phyloP scores from a whole-genome alignment of 129 eudicot genomes.

The Lonicera japonica region DNA sequence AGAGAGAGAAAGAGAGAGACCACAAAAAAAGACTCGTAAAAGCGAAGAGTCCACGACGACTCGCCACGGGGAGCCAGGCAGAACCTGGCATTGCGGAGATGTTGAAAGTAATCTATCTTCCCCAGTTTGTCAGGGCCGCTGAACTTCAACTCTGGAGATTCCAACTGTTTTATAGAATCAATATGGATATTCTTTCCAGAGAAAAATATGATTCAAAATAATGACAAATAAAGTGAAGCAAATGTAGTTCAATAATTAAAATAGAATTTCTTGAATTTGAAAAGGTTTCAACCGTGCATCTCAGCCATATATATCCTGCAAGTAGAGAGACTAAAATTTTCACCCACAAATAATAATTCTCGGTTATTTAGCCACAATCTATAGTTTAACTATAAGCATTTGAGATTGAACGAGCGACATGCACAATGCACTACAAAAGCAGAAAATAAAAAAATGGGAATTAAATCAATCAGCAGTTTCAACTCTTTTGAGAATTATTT shows the following conservation, averaged over 20 bases:
- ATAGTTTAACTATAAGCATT: too few relatives aligned
- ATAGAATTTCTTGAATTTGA: background rate
- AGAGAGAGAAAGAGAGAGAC: slow-evolving; percentile 40
- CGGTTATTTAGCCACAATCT: too few relatives aligned
- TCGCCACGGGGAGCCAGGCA: slow-evolving; percentile 99
- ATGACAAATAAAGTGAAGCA: background rate
- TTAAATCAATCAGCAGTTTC: too few relatives aligned
- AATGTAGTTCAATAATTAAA: background rate
- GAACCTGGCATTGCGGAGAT: slow-evolving; percentile 85
- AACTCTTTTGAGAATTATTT: too few relatives aligned
- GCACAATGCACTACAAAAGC: background rate
- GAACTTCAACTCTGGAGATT: slow-evolving; percentile 94
- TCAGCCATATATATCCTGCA: too few relatives aligned
- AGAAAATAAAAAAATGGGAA: too few relatives aligned
- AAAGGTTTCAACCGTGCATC: background rate
- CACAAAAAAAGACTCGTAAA: slow-evolving; percentile 95
- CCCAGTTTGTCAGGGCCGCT: slow-evolving; percentile 88
- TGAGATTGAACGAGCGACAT: too few relatives aligned
- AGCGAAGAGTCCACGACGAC: slow-evolving; percentile 99
- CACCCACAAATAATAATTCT: too few relatives aligned
- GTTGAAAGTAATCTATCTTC: slow-evolving; percentile 75
- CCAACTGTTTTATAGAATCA: slow-evolving; percentile 83
- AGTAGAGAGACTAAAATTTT: background rate
- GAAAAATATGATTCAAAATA: slow-evolving; percentile 7
- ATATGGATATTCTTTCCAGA: slow-evolving; percentile 19